phyloP scores from a whole-genome alignment of 495 filamentous ascomycete genomes.

The Astrothelium macrocarpum region DNA sequence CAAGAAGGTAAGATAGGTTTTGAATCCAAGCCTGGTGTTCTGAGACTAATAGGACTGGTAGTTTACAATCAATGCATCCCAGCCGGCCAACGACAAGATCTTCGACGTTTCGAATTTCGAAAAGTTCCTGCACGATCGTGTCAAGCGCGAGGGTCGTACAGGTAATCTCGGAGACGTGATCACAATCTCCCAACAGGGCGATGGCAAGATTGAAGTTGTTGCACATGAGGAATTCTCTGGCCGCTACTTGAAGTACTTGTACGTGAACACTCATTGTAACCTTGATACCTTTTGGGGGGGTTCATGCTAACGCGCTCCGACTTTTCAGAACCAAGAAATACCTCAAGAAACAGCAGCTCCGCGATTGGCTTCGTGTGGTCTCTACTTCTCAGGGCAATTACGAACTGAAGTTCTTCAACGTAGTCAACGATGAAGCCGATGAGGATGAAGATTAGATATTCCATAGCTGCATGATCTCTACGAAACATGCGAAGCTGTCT shows the following conservation, averaged over 20 bases:
- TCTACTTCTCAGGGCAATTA: conserved; percentile 94
- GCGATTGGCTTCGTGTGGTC: conserved; percentile 98
- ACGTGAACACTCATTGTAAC: conserved; percentile 33
- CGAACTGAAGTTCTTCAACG: conserved; percentile 99
- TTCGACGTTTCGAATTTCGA: conserved; percentile 98
- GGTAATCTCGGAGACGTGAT: conserved; percentile 95
- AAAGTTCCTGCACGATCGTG: conserved; percentile 99
- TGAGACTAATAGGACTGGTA: conserved; percentile 26
- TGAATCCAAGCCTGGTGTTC: not conserved
- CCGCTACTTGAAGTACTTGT: conserved; percentile 99
- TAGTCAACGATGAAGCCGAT: conserved; percentile 91
- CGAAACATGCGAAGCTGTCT: not conserved
- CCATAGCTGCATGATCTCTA: not conserved
- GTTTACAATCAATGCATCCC: conserved; percentile 98
- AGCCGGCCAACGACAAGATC: conserved; percentile 98
- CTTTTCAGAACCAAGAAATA: conserved; percentile 91
- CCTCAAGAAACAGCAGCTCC: conserved; percentile 99
- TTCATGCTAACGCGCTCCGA: not conserved
- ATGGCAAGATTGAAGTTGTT: conserved; percentile 96
- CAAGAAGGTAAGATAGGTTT: conserved; percentile 45
- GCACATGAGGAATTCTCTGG: conserved; percentile 97
- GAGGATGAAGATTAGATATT: conserved; percentile 88
- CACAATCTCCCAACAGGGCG: conserved; percentile 77
- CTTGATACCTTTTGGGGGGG: not conserved
- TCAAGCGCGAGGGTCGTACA: conserved; percentile 97